Evolutionary conservation across 768 basidiomycete species (phyloP), one percentile per base, ranked within the genome.

Genomic region (Hysterangium stoloniferum): DNA sequence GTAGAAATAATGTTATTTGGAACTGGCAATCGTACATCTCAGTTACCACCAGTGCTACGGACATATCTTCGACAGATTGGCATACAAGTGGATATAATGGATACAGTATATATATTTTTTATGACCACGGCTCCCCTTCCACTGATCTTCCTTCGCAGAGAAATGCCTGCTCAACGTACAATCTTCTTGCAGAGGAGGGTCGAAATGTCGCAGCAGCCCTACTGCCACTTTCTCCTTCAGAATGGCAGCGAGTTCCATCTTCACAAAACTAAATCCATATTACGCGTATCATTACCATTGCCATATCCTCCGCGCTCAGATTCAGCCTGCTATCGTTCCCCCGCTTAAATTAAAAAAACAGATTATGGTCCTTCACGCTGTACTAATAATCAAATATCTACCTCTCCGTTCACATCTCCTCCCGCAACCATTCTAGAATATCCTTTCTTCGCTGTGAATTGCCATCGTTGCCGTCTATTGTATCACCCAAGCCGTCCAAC

Each of bases 81-180:
- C 13, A 86, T 96, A 45, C 89, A 90, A 60, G 67, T 91, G 43
- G 94, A 98, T 58, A 75, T 90, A 17, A 90, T 94, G 80, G 86
- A 88, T 63, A 87, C 88, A 35, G 89, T 89, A 55, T 47, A 78
- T n/a, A n/a, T 71, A 5, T 3, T 24, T 22, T 43, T 32, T 20
- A 42, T 53, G 25, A n/a, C n/a, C n/a, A n/a, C n/a, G n/a, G n/a
- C n/a, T n/a, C n/a, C 29, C 45, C 27, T 3, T 4, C 13, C 11
- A 50, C 8, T 28, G 2, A 20, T 40, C 20, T 31, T 12, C 41
- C 22, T 49, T 40, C 40, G 17, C 50, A 87, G 93, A 72, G 89
- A 60, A 96, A 94, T 62, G 95, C 94, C 15, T 93, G 90, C 59
- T 85, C 94, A 24, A 97, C 95, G 0, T 99, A 93, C 66, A 97